Percentiles rank a stretch among this genome's conserved stretches.
These are phyloP conservation scores for Populus tomentosa DNA, from an alignment of 441 rosid genomes.

Conservation along the genomic window DNA sequence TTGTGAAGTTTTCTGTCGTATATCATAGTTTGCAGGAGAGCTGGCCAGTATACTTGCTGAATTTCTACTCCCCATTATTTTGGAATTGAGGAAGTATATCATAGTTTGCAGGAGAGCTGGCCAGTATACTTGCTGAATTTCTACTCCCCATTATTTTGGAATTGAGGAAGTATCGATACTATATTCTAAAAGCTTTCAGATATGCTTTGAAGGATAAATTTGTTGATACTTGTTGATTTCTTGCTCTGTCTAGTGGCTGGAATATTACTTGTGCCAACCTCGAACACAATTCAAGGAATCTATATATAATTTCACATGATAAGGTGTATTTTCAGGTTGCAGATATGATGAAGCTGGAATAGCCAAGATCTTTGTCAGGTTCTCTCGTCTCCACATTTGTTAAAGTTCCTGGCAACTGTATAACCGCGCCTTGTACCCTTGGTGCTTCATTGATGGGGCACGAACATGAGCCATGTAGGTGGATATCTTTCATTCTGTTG, in stretches of 20 bases:
- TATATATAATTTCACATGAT: neutral
- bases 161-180: neutral
- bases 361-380: neutral
- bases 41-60: neutral
- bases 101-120: neutral
- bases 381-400: neutral
- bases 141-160: neutral
- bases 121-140: neutral
- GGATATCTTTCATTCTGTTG: neutral
- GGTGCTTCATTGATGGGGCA: neutral
- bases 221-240: neutral
- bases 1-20: neutral
- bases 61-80: neutral
- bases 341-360: constrained; percentile 7
- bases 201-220: no score
- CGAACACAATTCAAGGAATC: neutral
- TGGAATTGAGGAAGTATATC: neutral
- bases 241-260: neutral
- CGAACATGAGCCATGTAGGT: neutral
- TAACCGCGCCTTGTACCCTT: neutral
- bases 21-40: neutral
- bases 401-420: neutral
- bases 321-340: constrained; percentile 9
- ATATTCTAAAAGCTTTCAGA: neutral
- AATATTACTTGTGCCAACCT: neutral